A percentile compares a stretch with the other conserved stretches of the same genome.
Conservation (phyloP, 1,284 basidiomycete species). For the Rhizopogon hawkerae region DNA sequence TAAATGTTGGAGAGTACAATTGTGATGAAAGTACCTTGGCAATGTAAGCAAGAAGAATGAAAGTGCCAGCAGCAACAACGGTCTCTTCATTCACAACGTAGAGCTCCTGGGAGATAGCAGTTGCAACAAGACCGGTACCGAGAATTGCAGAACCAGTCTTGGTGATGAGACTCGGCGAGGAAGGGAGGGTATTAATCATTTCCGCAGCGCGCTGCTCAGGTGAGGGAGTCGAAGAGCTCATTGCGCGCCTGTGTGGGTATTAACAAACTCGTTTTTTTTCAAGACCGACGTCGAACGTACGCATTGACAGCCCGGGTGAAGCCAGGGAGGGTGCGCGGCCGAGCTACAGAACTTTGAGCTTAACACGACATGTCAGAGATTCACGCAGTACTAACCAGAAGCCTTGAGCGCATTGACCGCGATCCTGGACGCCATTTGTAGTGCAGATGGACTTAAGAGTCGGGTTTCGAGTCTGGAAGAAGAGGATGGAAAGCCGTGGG, state of each 20-base stretch:
- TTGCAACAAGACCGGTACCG: constrained; percentile 83
- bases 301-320: constrained; percentile 44
- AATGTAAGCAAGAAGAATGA: constrained; percentile 83
- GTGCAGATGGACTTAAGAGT: constrained; percentile 19
- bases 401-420: constrained; percentile 56
- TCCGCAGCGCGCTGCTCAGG: constrained; percentile 87
- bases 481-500: constrained; percentile 28
- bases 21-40: constrained; percentile 53
- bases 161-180: constrained; percentile 81
- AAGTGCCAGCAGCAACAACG: constrained; percentile 74
- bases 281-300: constrained; percentile 36
- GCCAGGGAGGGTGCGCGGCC: constrained; percentile 49
- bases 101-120: constrained; percentile 95
- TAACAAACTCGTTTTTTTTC: constrained; percentile 1
- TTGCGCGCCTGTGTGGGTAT: constrained; percentile 43
- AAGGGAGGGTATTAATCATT: constrained; percentile 88
- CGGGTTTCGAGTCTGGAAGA: constrained; percentile 15
- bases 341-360: constrained; percentile 31
- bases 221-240: constrained; percentile 58
- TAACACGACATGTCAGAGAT: neutral
- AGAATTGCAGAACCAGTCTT: constrained; percentile 92
- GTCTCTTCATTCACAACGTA: constrained; percentile 98
- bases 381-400: constrained; percentile 37
- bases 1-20: neutral
- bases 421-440: constrained; percentile 62